Conservation (phyloP, 768 basidiomycete genomes). For the Tulasnella sp. region DNA sequence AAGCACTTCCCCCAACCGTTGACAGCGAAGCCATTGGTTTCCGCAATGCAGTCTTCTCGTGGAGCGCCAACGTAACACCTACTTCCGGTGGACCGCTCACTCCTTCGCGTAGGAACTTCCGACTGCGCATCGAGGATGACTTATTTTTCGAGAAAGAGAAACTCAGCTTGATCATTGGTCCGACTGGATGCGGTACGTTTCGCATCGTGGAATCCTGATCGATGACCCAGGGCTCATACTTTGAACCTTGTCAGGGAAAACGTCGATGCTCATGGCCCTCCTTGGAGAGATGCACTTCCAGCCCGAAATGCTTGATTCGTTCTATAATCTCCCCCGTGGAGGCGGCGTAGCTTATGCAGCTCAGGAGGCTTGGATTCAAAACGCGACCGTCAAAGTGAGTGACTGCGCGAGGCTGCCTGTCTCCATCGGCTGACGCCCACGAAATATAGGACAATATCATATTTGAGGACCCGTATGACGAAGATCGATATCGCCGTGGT, state of each 20-base stretch:
- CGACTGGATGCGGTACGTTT: conserved; percentile 42
- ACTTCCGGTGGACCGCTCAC: conserved; percentile 51
- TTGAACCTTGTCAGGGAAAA: conserved; percentile 34
- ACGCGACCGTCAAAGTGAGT: conserved; percentile 69
- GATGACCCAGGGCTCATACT: not conserved
- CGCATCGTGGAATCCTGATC: not conserved
- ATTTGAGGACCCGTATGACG: conserved; percentile 52
- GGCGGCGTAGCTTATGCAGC: conserved; percentile 77
- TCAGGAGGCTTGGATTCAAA: conserved; percentile 86
- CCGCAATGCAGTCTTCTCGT: conserved; percentile 52
- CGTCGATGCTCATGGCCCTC: conserved; percentile 42
- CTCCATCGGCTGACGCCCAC: not conserved
- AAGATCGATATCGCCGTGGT: conserved; percentile 52
- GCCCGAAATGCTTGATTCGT: conserved; percentile 51
- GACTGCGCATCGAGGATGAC: conserved; percentile 42
- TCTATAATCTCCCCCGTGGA: conserved; percentile 68
- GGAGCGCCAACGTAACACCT: conserved; percentile 58
- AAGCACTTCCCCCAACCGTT: conserved; percentile 32
- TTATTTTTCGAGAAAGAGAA: conserved; percentile 45
- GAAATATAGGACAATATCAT: conserved; percentile 58
- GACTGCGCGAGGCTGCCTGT: not conserved
- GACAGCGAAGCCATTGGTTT: conserved; percentile 37
- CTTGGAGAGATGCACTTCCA: conserved; percentile 49
- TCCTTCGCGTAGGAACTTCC: conserved; percentile 50
- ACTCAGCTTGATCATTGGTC: conserved; percentile 46